A percentile compares a stretch with the other conserved stretches of the same genome.
These are phyloP conservation scores for Leptographium flavum DNA, from an alignment of 2,329 filamentous ascomycete genomes.

Conservation along the genomic window DNA sequence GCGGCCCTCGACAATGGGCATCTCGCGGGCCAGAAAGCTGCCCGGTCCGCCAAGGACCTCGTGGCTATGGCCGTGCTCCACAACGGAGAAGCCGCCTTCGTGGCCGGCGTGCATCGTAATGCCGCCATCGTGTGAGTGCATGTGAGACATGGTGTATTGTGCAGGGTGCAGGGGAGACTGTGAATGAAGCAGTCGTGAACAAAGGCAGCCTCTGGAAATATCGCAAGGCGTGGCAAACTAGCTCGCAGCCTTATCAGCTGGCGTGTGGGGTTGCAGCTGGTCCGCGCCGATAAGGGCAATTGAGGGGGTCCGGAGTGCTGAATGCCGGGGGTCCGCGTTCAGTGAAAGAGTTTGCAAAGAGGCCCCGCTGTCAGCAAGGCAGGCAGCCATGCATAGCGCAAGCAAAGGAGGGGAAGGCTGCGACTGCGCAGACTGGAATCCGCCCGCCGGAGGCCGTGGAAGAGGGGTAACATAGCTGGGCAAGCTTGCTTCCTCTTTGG, in stretches of 20 bases:
- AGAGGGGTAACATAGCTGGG: neutral
- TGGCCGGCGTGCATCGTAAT: slow-evolving; percentile 25
- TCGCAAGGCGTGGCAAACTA: neutral
- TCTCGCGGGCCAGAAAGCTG: slow-evolving; percentile 77
- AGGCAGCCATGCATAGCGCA: neutral
- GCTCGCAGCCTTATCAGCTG: neutral
- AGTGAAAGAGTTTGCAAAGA: neutral
- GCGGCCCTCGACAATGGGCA: slow-evolving; percentile 81
- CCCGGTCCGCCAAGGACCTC: slow-evolving; percentile 92
- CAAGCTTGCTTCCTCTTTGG: slow-evolving; percentile 4
- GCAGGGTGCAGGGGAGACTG: too few species aligned
- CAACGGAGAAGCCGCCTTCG: slow-evolving; percentile 32
- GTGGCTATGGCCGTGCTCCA: slow-evolving; percentile 84
- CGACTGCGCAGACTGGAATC: too few species aligned
- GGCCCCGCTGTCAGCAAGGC: too few species aligned
- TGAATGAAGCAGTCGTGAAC: too few species aligned
- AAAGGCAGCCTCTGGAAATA: too few species aligned
- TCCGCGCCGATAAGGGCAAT: neutral
- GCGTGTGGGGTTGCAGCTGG: neutral
- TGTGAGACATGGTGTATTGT: slow-evolving; percentile 9
- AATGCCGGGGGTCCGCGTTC: too few species aligned
- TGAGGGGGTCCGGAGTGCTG: neutral
- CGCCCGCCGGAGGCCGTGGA: neutral
- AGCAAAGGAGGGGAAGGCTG: neutral
- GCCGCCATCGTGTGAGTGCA: slow-evolving; percentile 34